Evolutionary conservation across 768 basidiomycete species (phyloP).

Genomic region (Suillus clintonianus): DNA sequence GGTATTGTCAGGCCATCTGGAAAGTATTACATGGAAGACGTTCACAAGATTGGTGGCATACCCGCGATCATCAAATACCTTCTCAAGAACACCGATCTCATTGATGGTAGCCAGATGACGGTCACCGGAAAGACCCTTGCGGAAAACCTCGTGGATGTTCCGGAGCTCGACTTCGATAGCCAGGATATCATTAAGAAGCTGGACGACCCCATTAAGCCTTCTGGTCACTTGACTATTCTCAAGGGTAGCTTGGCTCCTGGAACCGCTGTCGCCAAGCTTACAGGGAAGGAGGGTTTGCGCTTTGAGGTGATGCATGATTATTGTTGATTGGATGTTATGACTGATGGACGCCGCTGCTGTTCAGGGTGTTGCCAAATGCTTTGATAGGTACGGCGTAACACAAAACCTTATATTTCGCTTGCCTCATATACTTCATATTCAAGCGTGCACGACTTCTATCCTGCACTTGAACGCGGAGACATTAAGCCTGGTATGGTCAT

Average conservation of each 20-base stretch:
- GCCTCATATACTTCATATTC: constrained; percentile 1
- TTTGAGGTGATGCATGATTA: constrained; percentile 61
- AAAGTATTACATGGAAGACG: constrained; percentile 87
- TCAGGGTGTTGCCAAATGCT: constrained; percentile 76
- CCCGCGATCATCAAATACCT: constrained; percentile 86
- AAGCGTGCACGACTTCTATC: constrained; percentile 71
- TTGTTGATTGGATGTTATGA: constrained; percentile 1
- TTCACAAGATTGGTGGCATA: constrained; percentile 83
- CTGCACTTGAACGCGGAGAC: constrained; percentile 70
- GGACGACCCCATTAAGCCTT: constrained; percentile 80
- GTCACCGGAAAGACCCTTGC: constrained; percentile 91
- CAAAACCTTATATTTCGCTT: not conserved
- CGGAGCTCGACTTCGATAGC: constrained; percentile 65
- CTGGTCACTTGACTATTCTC: constrained; percentile 86
- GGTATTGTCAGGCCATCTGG: constrained; percentile 64
- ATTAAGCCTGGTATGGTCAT: constrained; percentile 75
- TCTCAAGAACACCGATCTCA: constrained; percentile 72
- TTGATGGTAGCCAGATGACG: constrained; percentile 82
- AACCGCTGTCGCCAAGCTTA: constrained; percentile 89
- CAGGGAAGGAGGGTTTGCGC: constrained; percentile 84
- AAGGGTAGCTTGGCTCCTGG: constrained; percentile 88
- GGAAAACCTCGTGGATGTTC: constrained; percentile 80
- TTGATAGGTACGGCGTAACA: constrained; percentile 54
- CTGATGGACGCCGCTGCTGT: not conserved
- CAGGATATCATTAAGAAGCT: constrained; percentile 79